phyloP scores from a whole-genome alignment of 2,329 filamentous ascomycete genomes.

The Zymoseptoria ardabiliae region DNA sequence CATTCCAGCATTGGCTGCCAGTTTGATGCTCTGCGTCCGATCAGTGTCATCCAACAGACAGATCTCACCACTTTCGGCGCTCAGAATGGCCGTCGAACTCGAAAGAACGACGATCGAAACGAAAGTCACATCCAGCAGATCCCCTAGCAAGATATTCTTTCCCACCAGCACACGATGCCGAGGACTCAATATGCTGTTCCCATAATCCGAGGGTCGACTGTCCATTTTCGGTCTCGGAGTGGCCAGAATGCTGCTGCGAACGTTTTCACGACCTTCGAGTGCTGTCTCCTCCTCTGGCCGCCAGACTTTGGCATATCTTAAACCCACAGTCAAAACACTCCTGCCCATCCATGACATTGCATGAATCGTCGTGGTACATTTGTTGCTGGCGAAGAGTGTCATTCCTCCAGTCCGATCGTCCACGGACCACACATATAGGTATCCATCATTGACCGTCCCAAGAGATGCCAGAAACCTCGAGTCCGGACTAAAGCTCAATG shows the following conservation, averaged over 20 bases:
- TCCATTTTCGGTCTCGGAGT: slow-evolving; percentile 30
- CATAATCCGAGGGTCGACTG: slow-evolving; percentile 23
- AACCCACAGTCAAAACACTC: slow-evolving; percentile 75
- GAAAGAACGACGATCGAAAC: slow-evolving; percentile 67
- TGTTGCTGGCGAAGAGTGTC: slow-evolving; percentile 76
- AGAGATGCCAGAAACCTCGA: slow-evolving; percentile 81
- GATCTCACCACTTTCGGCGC: slow-evolving; percentile 82
- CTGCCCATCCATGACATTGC: slow-evolving; percentile 88
- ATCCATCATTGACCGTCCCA: slow-evolving; percentile 84
- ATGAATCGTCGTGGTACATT: slow-evolving; percentile 79
- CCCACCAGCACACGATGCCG: slow-evolving; percentile 67
- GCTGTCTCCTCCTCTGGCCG: slow-evolving; percentile 59
- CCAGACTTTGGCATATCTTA: slow-evolving; percentile 92
- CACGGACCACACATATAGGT: slow-evolving; percentile 83
- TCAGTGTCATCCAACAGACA: slow-evolving; percentile 75
- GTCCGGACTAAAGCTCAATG: slow-evolving; percentile 83
- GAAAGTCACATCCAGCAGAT: slow-evolving; percentile 76
- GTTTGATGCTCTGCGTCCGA: slow-evolving; percentile 62
- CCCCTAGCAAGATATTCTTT: slow-evolving; percentile 78
- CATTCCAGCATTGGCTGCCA: slow-evolving; percentile 61
- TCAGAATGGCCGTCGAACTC: slow-evolving; percentile 68
- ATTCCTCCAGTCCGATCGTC: slow-evolving; percentile 75
- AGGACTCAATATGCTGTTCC: slow-evolving; percentile 32
- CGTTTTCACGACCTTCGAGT: slow-evolving; percentile 11
- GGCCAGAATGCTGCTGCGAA: slow-evolving; percentile 12